Evolutionary conservation across 345 rosid species (phyloP), one percentile per base, ranked within the genome.

Genomic region (Erucastrum elatum): DNA sequence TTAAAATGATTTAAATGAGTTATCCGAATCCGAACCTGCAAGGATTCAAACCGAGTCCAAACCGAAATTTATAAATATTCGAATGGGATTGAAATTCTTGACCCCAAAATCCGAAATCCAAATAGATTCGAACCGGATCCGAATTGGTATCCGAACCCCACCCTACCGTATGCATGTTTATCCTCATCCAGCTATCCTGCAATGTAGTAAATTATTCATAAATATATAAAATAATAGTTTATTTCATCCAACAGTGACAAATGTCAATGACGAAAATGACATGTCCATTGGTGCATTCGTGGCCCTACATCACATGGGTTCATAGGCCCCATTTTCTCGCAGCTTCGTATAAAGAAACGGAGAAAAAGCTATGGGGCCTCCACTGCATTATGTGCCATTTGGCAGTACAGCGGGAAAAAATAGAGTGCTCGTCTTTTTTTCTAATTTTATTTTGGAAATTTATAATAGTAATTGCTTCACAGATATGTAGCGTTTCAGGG

Each of bases 251-350:
- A 80, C 64, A 21, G 71, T 74, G 82, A 80, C 79, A 75, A 61
- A 63, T 68, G 78, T 74, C 27, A 67, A 75, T 70, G 63, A 39
- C 66, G 79, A 80, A 70, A 80, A 75, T 46, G 80, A 80, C 79
- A 70, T 44, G 33, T 35, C 60, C 46, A 34, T 75, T 75, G 41
- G 69, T 68, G 61, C 71, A 68, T 7, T 51, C 5, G 1, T 13
- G 71, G 71, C 11, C 82, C 79, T 30, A 69, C 53, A 39, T 21
- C 82, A 75, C 82, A 74, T 80, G 79, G 79, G 71, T 0, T 0
- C 0, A 35, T 64, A 65, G 75, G 26, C 2, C 71, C 71, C 15
- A 1, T 29, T 78, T 2, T 55, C 70, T 64, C 80, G 58, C 41
- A 37, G 75, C 70, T 62, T 71, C 76, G 68, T 78, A 78, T 56